Evolutionary conservation across 768 basidiomycete species (phyloP), one percentile per base, ranked within the genome.

Genomic region (Tulasnella sp.): DNA sequence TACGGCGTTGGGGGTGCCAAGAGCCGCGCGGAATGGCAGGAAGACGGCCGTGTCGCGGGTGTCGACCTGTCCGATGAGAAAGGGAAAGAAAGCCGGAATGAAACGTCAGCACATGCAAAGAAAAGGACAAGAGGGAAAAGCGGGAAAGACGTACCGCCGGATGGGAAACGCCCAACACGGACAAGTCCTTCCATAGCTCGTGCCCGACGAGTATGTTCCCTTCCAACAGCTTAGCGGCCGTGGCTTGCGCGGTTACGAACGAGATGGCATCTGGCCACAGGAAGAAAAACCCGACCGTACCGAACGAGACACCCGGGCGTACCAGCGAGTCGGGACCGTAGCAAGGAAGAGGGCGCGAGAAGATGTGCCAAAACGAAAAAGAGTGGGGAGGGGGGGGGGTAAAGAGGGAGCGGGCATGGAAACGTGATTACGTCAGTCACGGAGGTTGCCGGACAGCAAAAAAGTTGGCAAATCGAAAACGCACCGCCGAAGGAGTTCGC

Each of bases 141-240:
- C n/a, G 50, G 22, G 24, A 50, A 50, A 46, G 24, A 78, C 77
- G 6, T 46, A 80, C 75, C 50, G 80, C 80, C 79, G 80, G 80
- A 76, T 80, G 80, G 18, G 54, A 28, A 40, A 80, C 60, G 14
- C 80, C 80, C 48, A 80, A 75, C 14, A 80, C 80, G 18, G 75
- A 76, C 37, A 80, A 58, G 34, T 80, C 80, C 20, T 54, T 76
- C 80, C 80, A 80, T 16, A 80, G 37, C 41, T 48, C 28, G 41
- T 80, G 75, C 8, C 80, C 80, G 58, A 80, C 75, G 14, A 80
- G 8, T n/a, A 80, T 64, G 37, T 80, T 80, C 18, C 80, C 80
- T n/a, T 64, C 75, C 34, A 80, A 42, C 20, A 80, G 41, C 28
- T 80, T 77, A 9, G 80, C 80, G 18, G 75, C 75, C 20, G 74